These are phyloP conservation scores for Trypanosoma lewisi DNA, from an alignment of 208 protist genomes.

Conservation along the genomic window DNA sequence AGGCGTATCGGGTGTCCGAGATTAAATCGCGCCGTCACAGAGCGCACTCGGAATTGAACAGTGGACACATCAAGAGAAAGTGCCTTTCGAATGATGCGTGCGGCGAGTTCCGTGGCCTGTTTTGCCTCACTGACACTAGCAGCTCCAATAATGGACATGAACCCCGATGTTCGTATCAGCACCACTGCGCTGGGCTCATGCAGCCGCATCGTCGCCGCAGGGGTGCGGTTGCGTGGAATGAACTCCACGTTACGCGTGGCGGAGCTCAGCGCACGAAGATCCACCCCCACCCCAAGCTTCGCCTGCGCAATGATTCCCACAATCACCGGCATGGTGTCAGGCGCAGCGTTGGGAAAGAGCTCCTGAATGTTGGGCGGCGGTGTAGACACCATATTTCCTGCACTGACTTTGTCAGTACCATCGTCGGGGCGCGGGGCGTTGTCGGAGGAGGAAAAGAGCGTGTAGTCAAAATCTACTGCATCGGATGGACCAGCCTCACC, in stretches of 20 bases:
- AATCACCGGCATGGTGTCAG: slow-evolving; percentile 67
- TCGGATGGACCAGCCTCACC: slow-evolving; percentile 10
- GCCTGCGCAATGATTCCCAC: slow-evolving; percentile 79
- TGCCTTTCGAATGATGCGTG: slow-evolving; percentile 83
- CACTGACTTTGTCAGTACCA: neutral
- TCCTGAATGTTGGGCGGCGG: slow-evolving; percentile 42
- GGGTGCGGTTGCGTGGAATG: slow-evolving; percentile 57
- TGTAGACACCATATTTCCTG: neutral
- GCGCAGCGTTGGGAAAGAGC: slow-evolving; percentile 68
- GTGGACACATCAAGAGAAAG: slow-evolving; percentile 55
- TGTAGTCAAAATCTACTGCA: slow-evolving; percentile 12
- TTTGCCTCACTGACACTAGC: slow-evolving; percentile 72
- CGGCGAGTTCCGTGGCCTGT: slow-evolving; percentile 82
- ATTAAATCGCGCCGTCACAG: slow-evolving; percentile 83
- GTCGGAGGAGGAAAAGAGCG: neutral
- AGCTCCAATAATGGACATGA: slow-evolving; percentile 75
- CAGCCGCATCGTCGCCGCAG: slow-evolving; percentile 78
- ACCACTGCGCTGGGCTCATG: slow-evolving; percentile 75
- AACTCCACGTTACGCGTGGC: slow-evolving; percentile 87
- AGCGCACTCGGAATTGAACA: slow-evolving; percentile 81
- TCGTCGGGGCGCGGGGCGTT: neutral
- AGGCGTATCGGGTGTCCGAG: slow-evolving; percentile 75
- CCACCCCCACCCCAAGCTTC: slow-evolving; percentile 59
- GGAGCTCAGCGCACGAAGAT: slow-evolving; percentile 79
- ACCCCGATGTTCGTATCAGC: slow-evolving; percentile 73